Base-by-base conservation (phyloP, 352 stramenopile species). In the Globisporangium alternatum region DNA sequence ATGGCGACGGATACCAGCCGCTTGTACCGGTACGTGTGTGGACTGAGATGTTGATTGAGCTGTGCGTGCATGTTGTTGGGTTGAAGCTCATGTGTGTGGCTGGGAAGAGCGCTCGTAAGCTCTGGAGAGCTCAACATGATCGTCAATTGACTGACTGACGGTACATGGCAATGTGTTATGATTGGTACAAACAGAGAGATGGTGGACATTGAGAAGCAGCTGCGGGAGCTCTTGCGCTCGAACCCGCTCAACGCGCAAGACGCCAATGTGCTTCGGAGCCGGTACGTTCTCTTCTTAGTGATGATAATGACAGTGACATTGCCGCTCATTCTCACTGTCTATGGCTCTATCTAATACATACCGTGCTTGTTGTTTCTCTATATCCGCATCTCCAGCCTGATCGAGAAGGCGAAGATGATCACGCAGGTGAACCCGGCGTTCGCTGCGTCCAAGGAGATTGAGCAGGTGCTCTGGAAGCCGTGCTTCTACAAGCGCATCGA, bases 401-500 rank as follows among this genome's bases (percentile, higher is more conserved):
- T 85, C 41, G 80, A 82, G 43, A 80, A 81, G 53, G 83, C 80
- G 30, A 77, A 71, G 48, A 49, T 62, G 17, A 63, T 92, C 22
- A 73, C 67, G 28, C 69, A 87, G 39, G 65, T 60, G 43, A 75
- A 76, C n/a, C 74, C 83, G 13, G 59, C 67, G 3, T 87, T 92
- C 55, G 82, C 83, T 19, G 82, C 82, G 15, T 39, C 63, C 19
- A 90, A 89, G 59, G 83, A 95, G 67, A 71, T 91, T 17, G 86
- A 95, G 61, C 81, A 90, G 55, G 83, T 83, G 62, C 75, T 97
- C 35, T 97, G 90, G 90, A 97, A 97, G 67, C 88, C 81, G 19
- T 97, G 89, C 67, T 96, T 96, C 64, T 97, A 97, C 69, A 93
- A 93, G 62, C 81, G 88, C 67, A 97, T 97, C 58, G 90, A 94